Conservation (phyloP, 106 monocot species). For the Triglochin maritima region DNA sequence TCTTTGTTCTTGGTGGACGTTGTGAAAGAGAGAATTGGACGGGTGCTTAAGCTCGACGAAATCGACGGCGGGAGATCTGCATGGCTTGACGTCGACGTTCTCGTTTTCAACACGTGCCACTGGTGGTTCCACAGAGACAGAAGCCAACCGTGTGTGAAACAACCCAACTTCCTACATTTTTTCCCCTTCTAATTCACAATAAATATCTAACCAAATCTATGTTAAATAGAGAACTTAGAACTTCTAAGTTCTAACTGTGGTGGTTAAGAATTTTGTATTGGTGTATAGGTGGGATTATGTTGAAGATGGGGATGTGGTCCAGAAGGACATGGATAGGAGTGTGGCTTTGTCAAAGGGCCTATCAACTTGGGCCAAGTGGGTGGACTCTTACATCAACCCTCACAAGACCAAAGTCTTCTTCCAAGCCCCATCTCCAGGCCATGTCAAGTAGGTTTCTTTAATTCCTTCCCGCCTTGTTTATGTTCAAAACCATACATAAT, state of each 20-base stretch:
- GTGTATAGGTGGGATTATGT: conserved; percentile 76
- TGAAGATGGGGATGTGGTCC: conserved; percentile 31
- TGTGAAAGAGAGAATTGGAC: conserved; percentile 17
- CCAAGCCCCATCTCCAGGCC: conserved; percentile 70
- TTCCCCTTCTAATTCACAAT: neutral
- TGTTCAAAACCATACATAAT: neutral
- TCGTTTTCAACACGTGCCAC: conserved; percentile 57
- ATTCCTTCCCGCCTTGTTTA: neutral
- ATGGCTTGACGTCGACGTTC: conserved; percentile 38
- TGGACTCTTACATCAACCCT: conserved; percentile 46
- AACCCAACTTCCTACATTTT: too few species aligned
- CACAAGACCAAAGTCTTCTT: conserved; percentile 55
- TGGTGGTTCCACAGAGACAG: conserved; percentile 70
- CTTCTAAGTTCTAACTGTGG: too few species aligned
- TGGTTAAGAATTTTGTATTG: too few species aligned
- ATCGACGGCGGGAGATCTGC: conserved; percentile 23
- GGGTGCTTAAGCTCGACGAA: conserved; percentile 40
- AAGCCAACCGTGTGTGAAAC: conserved; percentile 38
- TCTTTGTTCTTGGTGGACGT: conserved; percentile 43
- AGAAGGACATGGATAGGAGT: conserved; percentile 65
- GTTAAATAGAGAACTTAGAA: too few species aligned
- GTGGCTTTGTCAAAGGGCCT: conserved; percentile 53
- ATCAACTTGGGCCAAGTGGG: conserved; percentile 65
- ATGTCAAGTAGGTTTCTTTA: conserved; percentile 33
- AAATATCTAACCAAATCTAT: neutral